These are phyloP conservation scores for Lachnellula occidentalis DNA, from an alignment of 2,329 filamentous ascomycete species.

Conservation along the genomic window DNA sequence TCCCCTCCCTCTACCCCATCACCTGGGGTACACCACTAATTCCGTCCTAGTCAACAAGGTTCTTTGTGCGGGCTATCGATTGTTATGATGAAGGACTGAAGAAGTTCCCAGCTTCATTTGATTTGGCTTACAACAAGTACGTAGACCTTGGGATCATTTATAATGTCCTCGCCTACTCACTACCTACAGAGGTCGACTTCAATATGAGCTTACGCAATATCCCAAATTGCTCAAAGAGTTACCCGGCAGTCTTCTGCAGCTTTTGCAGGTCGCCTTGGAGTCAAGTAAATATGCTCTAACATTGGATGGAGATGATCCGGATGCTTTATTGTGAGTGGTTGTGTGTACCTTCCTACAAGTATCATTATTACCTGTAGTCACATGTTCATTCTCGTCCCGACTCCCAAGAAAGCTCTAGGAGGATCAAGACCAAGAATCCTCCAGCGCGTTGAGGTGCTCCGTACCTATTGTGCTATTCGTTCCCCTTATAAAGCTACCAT, in stretches of 20 bases:
- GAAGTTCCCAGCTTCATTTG: slow-evolving; percentile 57
- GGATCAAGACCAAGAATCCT: too few relatives aligned
- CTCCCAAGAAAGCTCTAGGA: too few relatives aligned
- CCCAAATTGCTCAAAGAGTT: slow-evolving; percentile 54
- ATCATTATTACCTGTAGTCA: not conserved
- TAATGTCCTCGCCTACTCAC: slow-evolving; percentile 8
- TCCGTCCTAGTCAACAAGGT: slow-evolving; percentile 34
- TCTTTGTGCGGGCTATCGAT: slow-evolving; percentile 59
- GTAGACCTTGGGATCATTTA: slow-evolving; percentile 21
- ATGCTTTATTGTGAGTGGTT: slow-evolving; percentile 51
- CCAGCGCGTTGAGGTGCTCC: too few relatives aligned
- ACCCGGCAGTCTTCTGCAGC: slow-evolving; percentile 45
- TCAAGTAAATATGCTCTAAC: slow-evolving; percentile 58
- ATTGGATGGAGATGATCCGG: slow-evolving; percentile 57
- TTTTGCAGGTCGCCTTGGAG: slow-evolving; percentile 53
- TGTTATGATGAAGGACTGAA: slow-evolving; percentile 59
- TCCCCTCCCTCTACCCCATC: not conserved
- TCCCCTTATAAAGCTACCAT: too few relatives aligned
- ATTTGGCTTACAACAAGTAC: slow-evolving; percentile 71
- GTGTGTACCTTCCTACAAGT: not conserved
- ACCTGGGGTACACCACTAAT: slow-evolving; percentile 6
- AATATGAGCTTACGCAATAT: slow-evolving; percentile 66
- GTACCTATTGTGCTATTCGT: too few relatives aligned
- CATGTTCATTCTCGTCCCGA: too few relatives aligned
- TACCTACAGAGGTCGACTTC: slow-evolving; percentile 52